These are phyloP conservation scores for Colletotrichum navitas DNA, from an alignment of 2,329 filamentous ascomycete species.

Conservation along the genomic window DNA sequence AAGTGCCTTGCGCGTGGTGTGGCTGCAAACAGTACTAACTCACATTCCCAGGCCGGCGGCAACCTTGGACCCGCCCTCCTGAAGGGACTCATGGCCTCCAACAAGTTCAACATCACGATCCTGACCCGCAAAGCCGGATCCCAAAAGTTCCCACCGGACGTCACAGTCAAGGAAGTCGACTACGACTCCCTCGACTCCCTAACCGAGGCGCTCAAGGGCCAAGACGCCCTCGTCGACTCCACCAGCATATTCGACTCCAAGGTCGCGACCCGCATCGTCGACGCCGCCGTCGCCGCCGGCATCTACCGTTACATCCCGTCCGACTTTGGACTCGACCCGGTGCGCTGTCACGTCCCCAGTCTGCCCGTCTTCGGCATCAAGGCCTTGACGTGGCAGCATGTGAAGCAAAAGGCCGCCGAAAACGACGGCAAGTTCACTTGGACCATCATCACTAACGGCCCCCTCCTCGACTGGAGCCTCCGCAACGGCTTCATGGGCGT, in stretches of 20 bases:
- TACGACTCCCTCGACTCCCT: slow-evolving; percentile 63
- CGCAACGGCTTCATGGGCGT: slow-evolving; percentile 44
- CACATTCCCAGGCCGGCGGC: slow-evolving; percentile 47
- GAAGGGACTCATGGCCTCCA: slow-evolving; percentile 48
- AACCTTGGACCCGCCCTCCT: slow-evolving; percentile 51
- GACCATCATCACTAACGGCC: slow-evolving; percentile 48
- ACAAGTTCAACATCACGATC: slow-evolving; percentile 62
- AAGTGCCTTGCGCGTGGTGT: slow-evolving; percentile 1
- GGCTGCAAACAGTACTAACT: background rate
- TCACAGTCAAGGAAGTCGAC: slow-evolving; percentile 61
- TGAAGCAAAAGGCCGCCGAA: slow-evolving; percentile 46
- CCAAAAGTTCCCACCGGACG: slow-evolving; percentile 50
- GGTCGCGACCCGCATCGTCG: slow-evolving; percentile 60
- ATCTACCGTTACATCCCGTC: slow-evolving; percentile 73
- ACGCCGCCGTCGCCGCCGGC: slow-evolving; percentile 70
- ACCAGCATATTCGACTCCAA: slow-evolving; percentile 51
- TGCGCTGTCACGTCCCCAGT: slow-evolving; percentile 34
- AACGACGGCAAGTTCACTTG: slow-evolving; percentile 45
- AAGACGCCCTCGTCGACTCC: slow-evolving; percentile 66
- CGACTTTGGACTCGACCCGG: slow-evolving; percentile 63
- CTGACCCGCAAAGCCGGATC: slow-evolving; percentile 63
- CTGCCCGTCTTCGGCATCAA: slow-evolving; percentile 45
- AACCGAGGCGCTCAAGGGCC: slow-evolving; percentile 62
- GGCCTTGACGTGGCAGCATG: slow-evolving; percentile 36
- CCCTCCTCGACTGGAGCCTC: slow-evolving; percentile 50